Base-by-base conservation (phyloP, 305 asterid species). In the Rubia peregrina region DNA sequence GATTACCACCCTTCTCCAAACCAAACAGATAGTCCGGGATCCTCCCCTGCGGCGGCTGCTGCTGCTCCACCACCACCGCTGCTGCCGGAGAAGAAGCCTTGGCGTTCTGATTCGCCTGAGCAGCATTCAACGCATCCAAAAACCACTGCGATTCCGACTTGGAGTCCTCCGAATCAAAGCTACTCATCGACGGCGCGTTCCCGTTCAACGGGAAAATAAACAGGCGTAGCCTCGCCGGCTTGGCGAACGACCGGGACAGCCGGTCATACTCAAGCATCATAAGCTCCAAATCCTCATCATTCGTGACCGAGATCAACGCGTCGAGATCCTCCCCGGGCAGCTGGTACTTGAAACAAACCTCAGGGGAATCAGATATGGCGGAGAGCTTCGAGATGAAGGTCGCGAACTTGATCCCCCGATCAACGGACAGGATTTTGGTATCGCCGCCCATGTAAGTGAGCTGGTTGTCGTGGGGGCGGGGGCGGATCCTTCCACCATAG, bases 231-330 rank as follows among this genome's bases (percentile, higher is more conserved):
- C 85, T 69, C 6, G 81, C 81, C n/a, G 85, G 81, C 77, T 76
- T 81, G 36, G 75, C 77, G 0, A 77, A 14, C 10, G 61, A 68
- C 26, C 80, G 65, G 36, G 62, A n/a, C 19, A 81, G 71, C 42
- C 85, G 70, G 24, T 81, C 85, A 22, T 81, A 79, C 42, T 81
- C 85, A 1, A 81, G 73, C 85, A 81, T 81, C 85, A 81, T 79
- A 53, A 73, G 85, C 57, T 81, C 85, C 75, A 81, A 71, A 61
- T 81, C 85, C 36, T 81, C 85, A 59, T 81, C 85, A 24, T 79
- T 81, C 2, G 85, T 81, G 0, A 81, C 85, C 2, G 85, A 81
- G 38, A 81, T 81, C 33, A 81, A 71, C 48, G 85, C 85, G 40
- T 81, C 85, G 17, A 81, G 81, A 19, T 81, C 85, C 59, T 81